Evolutionary conservation across 768 basidiomycete genomes (phyloP), one percentile per base, ranked within the genome.

Genomic region (Neoboletus magnificus): DNA sequence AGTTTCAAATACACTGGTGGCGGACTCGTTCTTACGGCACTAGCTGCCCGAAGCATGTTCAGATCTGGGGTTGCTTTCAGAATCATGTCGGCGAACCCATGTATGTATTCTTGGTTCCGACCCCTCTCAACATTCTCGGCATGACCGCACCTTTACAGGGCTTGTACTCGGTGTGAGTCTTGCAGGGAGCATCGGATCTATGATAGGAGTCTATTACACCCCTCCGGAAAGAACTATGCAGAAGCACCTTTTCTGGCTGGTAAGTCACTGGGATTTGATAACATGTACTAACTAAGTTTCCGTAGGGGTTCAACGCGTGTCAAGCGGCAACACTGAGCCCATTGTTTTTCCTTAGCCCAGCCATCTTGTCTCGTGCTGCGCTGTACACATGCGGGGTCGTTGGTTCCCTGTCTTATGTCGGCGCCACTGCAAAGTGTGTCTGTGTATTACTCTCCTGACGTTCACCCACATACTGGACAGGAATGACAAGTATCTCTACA

Each of bases 271-370:
- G 3, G 20, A 13, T 55, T 11, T 39, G 20, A 23, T 32, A 1
- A 30, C 12, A 13, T 33, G 27, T 42, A 37, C 12, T 36, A 22
- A 32, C 52, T 62, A 33, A 65, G 40, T 52, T 44, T 35, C 23
- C 16, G 7, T 4, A 91, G 88, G 85, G 84, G 5, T 95, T 96
- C 73, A 91, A 93, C 59, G 85, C 80, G 4, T 91, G 83, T 68
- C 93, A 95, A 74, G 90, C 90, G 8, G 87, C 90, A 8, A 91
- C 89, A 3, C 77, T 96, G 40, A 89, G 87, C 58, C 93, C 93
- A 3, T 69, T 96, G n/a, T 93, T 92, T 76, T 93, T 95, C 79
- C 71, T 93, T 44, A 86, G 78, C 64, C 93, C 93, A 3, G 91
- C 89, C 13, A 81, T 95, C 59, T 79, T 96, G 48, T 87, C 87